Percentiles rank a stretch among this genome's conserved stretches.
Evolutionary conservation across 2,329 filamentous ascomycete genomes (phyloP).

Genomic region (Aureobasidium leucospermi): DNA sequence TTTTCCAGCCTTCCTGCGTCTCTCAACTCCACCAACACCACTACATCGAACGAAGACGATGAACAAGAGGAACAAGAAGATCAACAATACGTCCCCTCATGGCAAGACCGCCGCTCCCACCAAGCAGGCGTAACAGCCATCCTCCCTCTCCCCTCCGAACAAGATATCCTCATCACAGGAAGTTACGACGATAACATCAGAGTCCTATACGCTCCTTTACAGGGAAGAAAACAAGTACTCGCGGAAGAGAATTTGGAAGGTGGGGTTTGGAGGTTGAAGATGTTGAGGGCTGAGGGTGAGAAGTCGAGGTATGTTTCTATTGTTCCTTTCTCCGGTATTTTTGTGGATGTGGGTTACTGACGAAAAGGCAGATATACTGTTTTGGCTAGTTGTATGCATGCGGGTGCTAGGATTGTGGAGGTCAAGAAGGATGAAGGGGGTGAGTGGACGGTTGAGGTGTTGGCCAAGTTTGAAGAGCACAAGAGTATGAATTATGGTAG

Average conservation of each 20-base stretch:
- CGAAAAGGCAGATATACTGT: conserved; percentile 38
- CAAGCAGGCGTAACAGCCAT: conserved; percentile 84
- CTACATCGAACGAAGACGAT: background rate
- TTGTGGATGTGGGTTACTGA: background rate
- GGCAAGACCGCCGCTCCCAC: conserved; percentile 54
- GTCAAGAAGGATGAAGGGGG: conserved; percentile 30
- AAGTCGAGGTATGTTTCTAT: too few species aligned
- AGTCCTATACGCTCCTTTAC: conserved; percentile 45
- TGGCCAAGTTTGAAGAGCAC: conserved; percentile 74
- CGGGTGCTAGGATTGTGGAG: conserved; percentile 61
- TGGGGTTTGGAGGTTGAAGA: conserved; percentile 80
- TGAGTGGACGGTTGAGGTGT: conserved; percentile 55
- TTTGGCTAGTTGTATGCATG: conserved; percentile 93
- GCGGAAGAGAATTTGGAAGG: conserved; percentile 61
- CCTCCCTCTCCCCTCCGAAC: conserved; percentile 53
- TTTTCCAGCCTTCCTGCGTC: conserved; percentile 17
- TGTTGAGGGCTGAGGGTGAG: conserved; percentile 36
- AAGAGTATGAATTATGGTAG: conserved; percentile 93
- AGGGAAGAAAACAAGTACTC: conserved; percentile 45
- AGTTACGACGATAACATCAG: conserved; percentile 85
- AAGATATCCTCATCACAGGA: conserved; percentile 65
- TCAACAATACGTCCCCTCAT: conserved; percentile 17
- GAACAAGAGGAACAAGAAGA: background rate
- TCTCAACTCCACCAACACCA: background rate
- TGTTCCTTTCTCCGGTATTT: too few species aligned